Evolutionary conservation across 805 yeast species (phyloP).

Genomic region (Ascoidea tarda): DNA sequence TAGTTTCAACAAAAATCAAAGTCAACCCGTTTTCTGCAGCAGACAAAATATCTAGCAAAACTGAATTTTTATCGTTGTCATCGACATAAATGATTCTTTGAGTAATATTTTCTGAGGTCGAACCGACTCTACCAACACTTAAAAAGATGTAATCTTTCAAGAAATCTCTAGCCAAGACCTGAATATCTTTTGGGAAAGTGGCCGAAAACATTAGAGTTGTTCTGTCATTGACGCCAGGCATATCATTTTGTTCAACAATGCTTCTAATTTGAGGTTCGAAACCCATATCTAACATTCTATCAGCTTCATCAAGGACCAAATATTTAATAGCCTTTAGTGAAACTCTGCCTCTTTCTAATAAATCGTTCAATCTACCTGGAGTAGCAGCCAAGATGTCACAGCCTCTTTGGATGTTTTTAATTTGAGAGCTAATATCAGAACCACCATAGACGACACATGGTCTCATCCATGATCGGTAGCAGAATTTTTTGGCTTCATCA

Average conservation of each 20-base stretch:
- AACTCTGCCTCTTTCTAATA: conserved; percentile 88
- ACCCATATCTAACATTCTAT: conserved; percentile 99
- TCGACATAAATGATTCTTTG: conserved; percentile 90
- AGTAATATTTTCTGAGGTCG: conserved; percentile 96
- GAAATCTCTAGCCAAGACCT: conserved; percentile 94
- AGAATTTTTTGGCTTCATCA: conserved; percentile 90
- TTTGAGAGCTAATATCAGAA: conserved; percentile 82
- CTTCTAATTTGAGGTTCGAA: conserved; percentile 99
- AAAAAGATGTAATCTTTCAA: conserved; percentile 89
- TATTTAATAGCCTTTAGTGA: conserved; percentile 83
- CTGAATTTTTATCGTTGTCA: conserved; percentile 82
- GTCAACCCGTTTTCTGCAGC: conserved; percentile 76
- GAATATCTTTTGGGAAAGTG: conserved; percentile 97
- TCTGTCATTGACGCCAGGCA: conserved; percentile 85
- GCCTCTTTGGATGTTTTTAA: conserved; percentile 81
- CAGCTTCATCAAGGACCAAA: conserved; percentile 96
- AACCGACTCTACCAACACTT: conserved; percentile 98
- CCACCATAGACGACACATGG: conserved; percentile 98
- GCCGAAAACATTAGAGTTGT: conserved; percentile 99
- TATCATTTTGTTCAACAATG: conserved; percentile 94
- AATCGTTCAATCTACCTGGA: conserved; percentile 96
- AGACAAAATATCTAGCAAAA: conserved; percentile 76
- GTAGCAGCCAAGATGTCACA: conserved; percentile 96
- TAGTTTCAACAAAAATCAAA: conserved; percentile 92
- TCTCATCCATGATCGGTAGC: conserved; percentile 96